These are phyloP conservation scores for Reutealis trisperma DNA, from an alignment of 345 rosid genomes.

Conservation along the genomic window DNA sequence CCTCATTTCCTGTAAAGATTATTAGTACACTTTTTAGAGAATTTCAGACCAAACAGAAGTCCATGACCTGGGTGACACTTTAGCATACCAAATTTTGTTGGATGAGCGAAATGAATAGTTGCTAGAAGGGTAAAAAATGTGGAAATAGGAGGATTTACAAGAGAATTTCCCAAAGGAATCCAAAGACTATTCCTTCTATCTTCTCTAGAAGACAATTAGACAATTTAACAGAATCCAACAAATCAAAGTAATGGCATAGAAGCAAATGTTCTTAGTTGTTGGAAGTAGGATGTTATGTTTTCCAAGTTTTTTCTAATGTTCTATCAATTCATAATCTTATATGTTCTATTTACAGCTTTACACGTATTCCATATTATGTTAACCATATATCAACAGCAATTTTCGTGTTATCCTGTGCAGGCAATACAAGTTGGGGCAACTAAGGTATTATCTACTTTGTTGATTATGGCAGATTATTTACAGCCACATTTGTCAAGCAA, in stretches of 20 bases:
- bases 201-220: no score
- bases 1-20: no score
- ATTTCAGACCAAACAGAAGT: no score
- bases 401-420: slow-evolving; percentile 38
- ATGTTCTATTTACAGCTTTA: not conserved
- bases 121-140: no score
- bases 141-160: no score
- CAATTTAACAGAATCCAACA: no score
- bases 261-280: not conserved
- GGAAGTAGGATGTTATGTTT: not conserved
- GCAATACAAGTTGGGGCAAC: slow-evolving; percentile 69
- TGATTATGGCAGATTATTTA: slow-evolving; percentile 51
- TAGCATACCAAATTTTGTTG: no score
- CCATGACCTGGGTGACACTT: no score
- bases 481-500: slow-evolving; percentile 51
- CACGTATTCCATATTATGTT: not conserved
- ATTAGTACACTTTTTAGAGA: no score
- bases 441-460: slow-evolving; percentile 57
- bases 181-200: no score
- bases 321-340: not conserved
- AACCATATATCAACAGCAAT: not conserved
- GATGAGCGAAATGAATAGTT: no score
- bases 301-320: not conserved
- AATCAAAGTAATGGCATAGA: not conserved
- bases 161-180: no score